phyloP scores from a whole-genome alignment of 2,329 filamentous ascomycete genomes.

The Epichloe aotearoae region DNA sequence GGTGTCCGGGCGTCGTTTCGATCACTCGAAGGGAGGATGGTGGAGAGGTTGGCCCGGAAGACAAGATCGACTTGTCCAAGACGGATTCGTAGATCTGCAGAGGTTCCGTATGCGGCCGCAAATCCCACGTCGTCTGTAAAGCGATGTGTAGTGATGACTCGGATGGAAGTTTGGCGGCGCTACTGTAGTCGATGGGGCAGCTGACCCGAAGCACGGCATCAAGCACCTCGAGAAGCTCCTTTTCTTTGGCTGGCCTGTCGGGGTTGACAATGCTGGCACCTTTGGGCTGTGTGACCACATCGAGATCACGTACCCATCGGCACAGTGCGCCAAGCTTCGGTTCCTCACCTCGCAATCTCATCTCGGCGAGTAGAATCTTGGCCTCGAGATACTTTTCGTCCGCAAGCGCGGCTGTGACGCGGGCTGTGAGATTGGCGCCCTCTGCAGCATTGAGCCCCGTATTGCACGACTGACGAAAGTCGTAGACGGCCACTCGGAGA shows the following conservation, averaged over 20 bases:
- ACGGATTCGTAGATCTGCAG: constrained; percentile 43
- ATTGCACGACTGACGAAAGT: constrained; percentile 55
- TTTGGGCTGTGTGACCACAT: constrained; percentile 47
- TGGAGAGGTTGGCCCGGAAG: constrained; percentile 19
- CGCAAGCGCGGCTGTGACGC: constrained; percentile 50
- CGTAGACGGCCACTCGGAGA: constrained; percentile 52
- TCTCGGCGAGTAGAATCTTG: constrained; percentile 52
- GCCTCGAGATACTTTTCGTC: constrained; percentile 56
- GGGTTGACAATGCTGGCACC: constrained; percentile 19
- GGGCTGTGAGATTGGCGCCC: constrained; percentile 50
- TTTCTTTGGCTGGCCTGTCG: constrained; percentile 31
- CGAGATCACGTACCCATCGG: constrained; percentile 59
- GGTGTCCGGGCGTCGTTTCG: constrained; percentile 44
- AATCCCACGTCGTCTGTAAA: constrained; percentile 48
- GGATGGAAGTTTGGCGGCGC: constrained; percentile 17
- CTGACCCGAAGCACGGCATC: constrained; percentile 52
- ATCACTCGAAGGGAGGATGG: constrained; percentile 36
- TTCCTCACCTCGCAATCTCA: constrained; percentile 51
- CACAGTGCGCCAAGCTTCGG: constrained; percentile 57
- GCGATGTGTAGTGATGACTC: constrained; percentile 34
- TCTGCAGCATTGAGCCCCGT: constrained; percentile 48
- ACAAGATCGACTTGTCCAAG: constrained; percentile 41
- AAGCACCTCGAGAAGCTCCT: constrained; percentile 45
- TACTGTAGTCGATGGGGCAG: constrained; percentile 41
- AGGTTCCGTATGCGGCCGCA: constrained; percentile 29